phyloP scores from a whole-genome alignment of 352 stramenopile species.

The Pythium aristosporum region DNA sequence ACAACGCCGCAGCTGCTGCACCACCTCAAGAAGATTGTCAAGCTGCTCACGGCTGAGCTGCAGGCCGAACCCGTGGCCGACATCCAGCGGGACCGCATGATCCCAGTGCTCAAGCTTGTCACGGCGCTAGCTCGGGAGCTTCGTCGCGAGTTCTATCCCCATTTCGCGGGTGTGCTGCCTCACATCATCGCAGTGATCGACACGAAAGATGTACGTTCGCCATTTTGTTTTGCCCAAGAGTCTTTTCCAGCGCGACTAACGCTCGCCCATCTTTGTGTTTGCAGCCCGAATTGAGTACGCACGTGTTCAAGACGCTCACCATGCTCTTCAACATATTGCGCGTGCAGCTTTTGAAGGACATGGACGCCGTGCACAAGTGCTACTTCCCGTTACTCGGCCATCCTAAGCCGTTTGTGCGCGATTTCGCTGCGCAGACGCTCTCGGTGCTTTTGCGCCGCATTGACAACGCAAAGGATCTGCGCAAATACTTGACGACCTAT shows the following conservation, averaged over 20 bases:
- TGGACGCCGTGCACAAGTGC: conserved; percentile 89
- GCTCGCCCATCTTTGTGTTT: not conserved
- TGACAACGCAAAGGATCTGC: conserved; percentile 69
- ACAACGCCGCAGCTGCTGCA: conserved; percentile 85
- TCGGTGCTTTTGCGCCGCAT: conserved; percentile 81
- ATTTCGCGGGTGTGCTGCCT: conserved; percentile 64
- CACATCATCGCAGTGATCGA: conserved; percentile 78
- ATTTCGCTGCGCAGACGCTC: conserved; percentile 87
- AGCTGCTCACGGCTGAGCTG: conserved; percentile 59
- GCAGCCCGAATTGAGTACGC: conserved; percentile 84
- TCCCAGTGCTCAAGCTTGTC: conserved; percentile 80
- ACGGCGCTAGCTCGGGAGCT: conserved; percentile 79
- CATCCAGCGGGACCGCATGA: conserved; percentile 70
- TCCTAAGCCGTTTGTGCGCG: conserved; percentile 81
- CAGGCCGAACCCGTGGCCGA: conserved; percentile 44
- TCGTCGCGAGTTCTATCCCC: conserved; percentile 85
- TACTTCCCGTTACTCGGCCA: conserved; percentile 90
- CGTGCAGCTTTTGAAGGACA: conserved; percentile 81
- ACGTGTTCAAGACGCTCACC: conserved; percentile 90
- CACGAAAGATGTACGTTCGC: conserved; percentile 71
- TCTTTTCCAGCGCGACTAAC: not conserved
- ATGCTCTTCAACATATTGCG: conserved; percentile 89
- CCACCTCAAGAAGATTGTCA: conserved; percentile 73
- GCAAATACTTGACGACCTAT: conserved; percentile 78
- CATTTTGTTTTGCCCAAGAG: not conserved